Evolutionary conservation across 116 monocot genomes (phyloP).

Genomic region (Phalaenopsis hybrid): DNA sequence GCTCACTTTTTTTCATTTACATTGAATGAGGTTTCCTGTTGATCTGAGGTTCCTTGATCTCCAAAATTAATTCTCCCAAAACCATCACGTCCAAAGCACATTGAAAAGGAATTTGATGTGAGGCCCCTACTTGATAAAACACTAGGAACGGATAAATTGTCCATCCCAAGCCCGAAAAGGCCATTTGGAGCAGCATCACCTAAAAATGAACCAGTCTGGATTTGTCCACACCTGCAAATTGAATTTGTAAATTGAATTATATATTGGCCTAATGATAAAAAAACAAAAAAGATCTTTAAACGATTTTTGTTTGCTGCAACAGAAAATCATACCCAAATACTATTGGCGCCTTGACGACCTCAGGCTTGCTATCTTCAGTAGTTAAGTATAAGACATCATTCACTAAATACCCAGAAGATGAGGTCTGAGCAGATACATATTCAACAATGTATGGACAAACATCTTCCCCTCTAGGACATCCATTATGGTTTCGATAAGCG

Average conservation of each 20-base stretch:
- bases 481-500: conserved; percentile 20
- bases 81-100: conserved; percentile 82
- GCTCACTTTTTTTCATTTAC: conserved; percentile 43
- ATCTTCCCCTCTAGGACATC: conserved; percentile 32
- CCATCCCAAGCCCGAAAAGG: conserved; percentile 84
- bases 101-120: conserved; percentile 82
- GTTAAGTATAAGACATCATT: conserved; percentile 78
- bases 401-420: conserved; percentile 74
- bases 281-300: background rate
- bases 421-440: conserved; percentile 77
- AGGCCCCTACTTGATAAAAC: conserved; percentile 58
- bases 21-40: conserved; percentile 66
- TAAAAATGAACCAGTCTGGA: conserved; percentile 88
- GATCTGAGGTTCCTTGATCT: conserved; percentile 82
- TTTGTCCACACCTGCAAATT: conserved; percentile 65
- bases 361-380: conserved; percentile 50
- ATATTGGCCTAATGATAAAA: background rate
- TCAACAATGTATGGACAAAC: conserved; percentile 63
- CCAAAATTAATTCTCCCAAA: conserved; percentile 88
- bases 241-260: conserved; percentile 11
- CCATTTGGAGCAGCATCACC: conserved; percentile 88
- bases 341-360: conserved; percentile 61
- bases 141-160: conserved; percentile 79
- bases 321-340: conserved; percentile 56
- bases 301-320: background rate